Conservation (phyloP, 2,329 filamentous ascomycete genomes). For the Colletotrichum costaricense region DNA sequence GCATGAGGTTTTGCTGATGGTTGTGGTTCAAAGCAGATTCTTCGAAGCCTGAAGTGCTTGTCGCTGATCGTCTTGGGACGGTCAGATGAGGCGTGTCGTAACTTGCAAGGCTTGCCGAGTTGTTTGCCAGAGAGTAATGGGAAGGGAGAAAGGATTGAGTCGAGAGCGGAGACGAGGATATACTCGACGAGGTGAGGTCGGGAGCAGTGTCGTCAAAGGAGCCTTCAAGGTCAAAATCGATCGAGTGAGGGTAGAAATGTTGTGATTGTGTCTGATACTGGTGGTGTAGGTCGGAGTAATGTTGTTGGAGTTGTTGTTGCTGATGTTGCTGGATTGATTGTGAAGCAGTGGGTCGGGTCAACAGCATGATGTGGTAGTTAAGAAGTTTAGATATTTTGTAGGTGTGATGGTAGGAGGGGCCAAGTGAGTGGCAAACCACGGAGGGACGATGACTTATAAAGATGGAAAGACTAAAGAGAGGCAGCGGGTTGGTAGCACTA, state of each 20-base stretch:
- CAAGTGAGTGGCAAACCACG: slow-evolving; percentile 25
- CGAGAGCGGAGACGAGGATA: slow-evolving; percentile 30
- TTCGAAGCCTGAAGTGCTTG: slow-evolving; percentile 13
- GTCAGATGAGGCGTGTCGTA: slow-evolving; percentile 2
- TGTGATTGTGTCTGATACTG: slow-evolving; percentile 6
- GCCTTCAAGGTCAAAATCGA: slow-evolving; percentile 23
- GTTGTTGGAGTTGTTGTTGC: slow-evolving; percentile 11
- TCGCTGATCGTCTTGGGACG: slow-evolving; percentile 13
- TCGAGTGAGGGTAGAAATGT: slow-evolving; percentile 8
- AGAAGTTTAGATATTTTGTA: slow-evolving; percentile 5
- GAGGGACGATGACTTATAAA: slow-evolving; percentile 31
- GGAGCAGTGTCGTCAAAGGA: slow-evolving; percentile 13
- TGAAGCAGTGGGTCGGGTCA: slow-evolving; percentile 26
- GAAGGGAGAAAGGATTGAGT: slow-evolving; percentile 35
- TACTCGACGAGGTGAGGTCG: slow-evolving; percentile 10
- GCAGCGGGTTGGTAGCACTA: slow-evolving; percentile 1
- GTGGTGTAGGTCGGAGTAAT: not conserved
- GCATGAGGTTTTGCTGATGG: slow-evolving; percentile 47
- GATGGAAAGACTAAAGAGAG: slow-evolving; percentile 18
- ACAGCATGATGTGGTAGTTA: slow-evolving; percentile 31
- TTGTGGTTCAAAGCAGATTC: slow-evolving; percentile 7
- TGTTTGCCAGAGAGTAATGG: slow-evolving; percentile 40
- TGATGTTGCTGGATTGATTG: slow-evolving; percentile 27
- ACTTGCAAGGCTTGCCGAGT: slow-evolving; percentile 29
- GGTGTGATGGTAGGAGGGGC: not conserved